Conservation (phyloP, 1,284 basidiomycete species). For the Malassezia globosa region DNA sequence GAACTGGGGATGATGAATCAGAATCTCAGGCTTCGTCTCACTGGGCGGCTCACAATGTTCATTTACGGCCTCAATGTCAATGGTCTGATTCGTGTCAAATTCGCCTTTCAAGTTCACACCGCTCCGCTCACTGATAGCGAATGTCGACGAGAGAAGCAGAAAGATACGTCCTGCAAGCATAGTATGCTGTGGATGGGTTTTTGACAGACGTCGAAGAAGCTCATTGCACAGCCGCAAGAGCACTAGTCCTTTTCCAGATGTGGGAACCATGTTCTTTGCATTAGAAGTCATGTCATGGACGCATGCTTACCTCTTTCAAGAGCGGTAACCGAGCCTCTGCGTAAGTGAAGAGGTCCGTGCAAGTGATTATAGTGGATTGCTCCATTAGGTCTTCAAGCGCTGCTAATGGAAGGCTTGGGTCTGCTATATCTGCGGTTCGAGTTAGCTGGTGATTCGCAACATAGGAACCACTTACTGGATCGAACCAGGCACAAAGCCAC, state of each 20-base stretch:
- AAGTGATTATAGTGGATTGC: conserved; percentile 22
- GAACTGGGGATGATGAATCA: conserved; percentile 21
- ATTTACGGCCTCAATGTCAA: conserved; percentile 3
- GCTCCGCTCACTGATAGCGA: conserved; percentile 73
- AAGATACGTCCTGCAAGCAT: conserved; percentile 77
- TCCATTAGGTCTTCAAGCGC: conserved; percentile 34
- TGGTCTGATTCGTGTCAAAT: conserved; percentile 25
- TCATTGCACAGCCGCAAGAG: conserved; percentile 75
- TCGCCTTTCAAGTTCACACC: conserved; percentile 80
- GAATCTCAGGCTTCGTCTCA: conserved; percentile 2
- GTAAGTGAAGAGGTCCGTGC: conserved; percentile 31
- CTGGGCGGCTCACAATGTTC: conserved; percentile 2
- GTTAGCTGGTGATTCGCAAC: no score
- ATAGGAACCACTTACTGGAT: conserved; percentile 8
- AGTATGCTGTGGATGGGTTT: conserved; percentile 63
- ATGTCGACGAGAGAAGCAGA: conserved; percentile 70
- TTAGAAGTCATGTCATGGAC: background rate
- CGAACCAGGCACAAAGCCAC: conserved; percentile 22
- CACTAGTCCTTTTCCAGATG: conserved; percentile 72
- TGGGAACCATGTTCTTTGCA: conserved; percentile 57
- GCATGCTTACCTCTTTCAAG: conserved; percentile 21
- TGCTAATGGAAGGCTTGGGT: conserved; percentile 24
- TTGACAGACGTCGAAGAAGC: conserved; percentile 67
- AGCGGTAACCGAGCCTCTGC: conserved; percentile 25
- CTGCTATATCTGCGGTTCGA: conserved; percentile 16